Base-by-base conservation (phyloP, 306 rosid species). In the Trifolium dubium region DNA sequence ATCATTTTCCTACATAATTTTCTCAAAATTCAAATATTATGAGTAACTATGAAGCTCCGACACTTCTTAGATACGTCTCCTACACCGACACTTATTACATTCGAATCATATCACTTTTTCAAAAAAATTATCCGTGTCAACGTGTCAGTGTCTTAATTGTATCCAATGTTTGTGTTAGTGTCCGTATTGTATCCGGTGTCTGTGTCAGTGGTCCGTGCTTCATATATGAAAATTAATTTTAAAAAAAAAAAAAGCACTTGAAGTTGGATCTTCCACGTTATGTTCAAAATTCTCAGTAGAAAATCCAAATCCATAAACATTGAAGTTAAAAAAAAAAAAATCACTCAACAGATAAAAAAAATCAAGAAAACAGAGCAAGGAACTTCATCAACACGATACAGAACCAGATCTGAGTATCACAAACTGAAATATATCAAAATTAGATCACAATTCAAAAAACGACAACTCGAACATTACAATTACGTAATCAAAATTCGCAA, bases 351-450 rank as follows among this genome's bases (percentile, higher is more conserved):
- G 4, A 71, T 10, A 40, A 55, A 54, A n/a, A 28, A 13, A 67
- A 67, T 56, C 64, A 73, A 80, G 68, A 35, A 19, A 37, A 10
- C 51, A 58, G 2, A 62, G 46, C 64, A 32, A 46, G 40, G 9
- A 2, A 76, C 60, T 55, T 75, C 37, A 19, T 44, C 56, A 65
- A 30, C 67, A 75, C 34, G 43, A 4, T 10, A 56, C 9, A 70
- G 51, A 32, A 58, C n/a, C 88, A 75, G 89, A 85, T 86, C 89
- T 83, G 73, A 75, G 37, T 14, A 64, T 10, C 13, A 46, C 29
- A 63, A 53, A 0, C 44, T 29, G 19, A 28, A 50, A 30, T 4
- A 60, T 63, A 80, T 61, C 50, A 8, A 80, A 67, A 47, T 39
- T 17, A 76, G 4, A 78, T 47, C 66, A 60, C 14, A 66, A 41